Evolutionary conservation across 2,329 filamentous ascomycete species (phyloP), one percentile per base, ranked within the genome.

Genomic region (Teratosphaeria zuluensis): DNA sequence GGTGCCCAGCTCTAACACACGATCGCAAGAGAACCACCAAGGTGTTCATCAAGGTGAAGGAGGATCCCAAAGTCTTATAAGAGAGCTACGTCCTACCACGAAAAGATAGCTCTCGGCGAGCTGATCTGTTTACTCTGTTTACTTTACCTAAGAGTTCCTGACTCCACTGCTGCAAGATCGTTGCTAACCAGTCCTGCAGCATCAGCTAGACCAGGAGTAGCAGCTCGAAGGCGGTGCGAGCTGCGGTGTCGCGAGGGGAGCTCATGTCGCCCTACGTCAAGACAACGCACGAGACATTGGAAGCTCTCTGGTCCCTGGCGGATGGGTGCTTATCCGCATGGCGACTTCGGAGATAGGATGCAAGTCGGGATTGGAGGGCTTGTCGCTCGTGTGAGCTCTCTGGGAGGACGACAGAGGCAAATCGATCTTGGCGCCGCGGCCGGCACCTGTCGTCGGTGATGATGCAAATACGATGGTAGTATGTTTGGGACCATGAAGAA

Each of bases 31-130:
- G n/a, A 35, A 28, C 57, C 51, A 61, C 58, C 56, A 59, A 57
- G 61, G 60, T 58, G 31, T 12, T 48, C 56, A 59, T 62, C 58
- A 58, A 57, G 55, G 54, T 57, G 42, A 38, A 19, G 28, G 21
- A n/a, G 42, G 42, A 48, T 19, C 21, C 9, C 42, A 19, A 16
- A 21, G 16, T 19, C 42, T 48, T 48, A 48, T 48, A 48, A 48
- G 9, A 48, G 42, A 21, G 42, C 42, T 48, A 19, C 42, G 19
- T 21, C 42, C 19, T 48, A 21, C 42, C 42, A n/a, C n/a, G 16
- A 19, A 11, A 6, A 48, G 42, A 48, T 48, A 48, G 42, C 42
- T 48, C 8, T 19, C 42, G 42, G 42, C 42, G 42, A 48, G 42
- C 42, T 48, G 42, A 48, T 48, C 42, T 48, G 42, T 48, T 48